A percentile compares a stretch with the other conserved stretches of the same genome.
These are phyloP conservation scores for Diaporthe longicolla DNA, from an alignment of 2,329 filamentous ascomycete genomes.

Conservation along the genomic window DNA sequence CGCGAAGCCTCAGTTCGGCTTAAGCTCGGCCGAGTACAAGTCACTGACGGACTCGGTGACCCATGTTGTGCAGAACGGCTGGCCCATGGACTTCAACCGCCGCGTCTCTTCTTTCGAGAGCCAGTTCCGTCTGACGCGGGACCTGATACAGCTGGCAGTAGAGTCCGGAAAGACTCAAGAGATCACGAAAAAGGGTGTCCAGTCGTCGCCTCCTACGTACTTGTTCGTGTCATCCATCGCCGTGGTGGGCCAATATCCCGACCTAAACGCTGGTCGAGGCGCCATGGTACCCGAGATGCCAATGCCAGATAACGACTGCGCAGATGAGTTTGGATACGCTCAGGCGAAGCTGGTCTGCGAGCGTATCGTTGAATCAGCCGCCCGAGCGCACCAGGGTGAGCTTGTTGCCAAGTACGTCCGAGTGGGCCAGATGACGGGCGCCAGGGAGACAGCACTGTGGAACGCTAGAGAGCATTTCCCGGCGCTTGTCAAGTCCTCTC, in stretches of 20 bases:
- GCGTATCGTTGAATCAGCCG: conserved; percentile 56
- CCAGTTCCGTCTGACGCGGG: conserved; percentile 61
- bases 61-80: conserved; percentile 64
- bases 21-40: conserved; percentile 55
- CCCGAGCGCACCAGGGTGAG: conserved; percentile 47
- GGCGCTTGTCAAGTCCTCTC: conserved; percentile 64
- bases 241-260: conserved; percentile 52
- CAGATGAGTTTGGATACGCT: conserved; percentile 55
- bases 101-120: conserved; percentile 60
- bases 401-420: conserved; percentile 55
- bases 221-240: conserved; percentile 58
- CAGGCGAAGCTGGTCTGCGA: conserved; percentile 55
- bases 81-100: conserved; percentile 62
- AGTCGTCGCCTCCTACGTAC: neutral
- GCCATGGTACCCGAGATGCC: conserved; percentile 52
- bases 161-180: neutral
- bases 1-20: conserved; percentile 58
- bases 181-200: neutral
- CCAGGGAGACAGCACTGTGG: conserved; percentile 64
- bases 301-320: conserved; percentile 50
- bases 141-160: conserved; percentile 59
- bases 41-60: conserved; percentile 57
- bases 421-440: conserved; percentile 64
- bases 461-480: conserved; percentile 65
- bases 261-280: conserved; percentile 17